Percentiles rank a stretch among this genome's conserved stretches.
phyloP scores from a whole-genome alignment of 2,329 filamentous ascomycete species.

The Purpureocillium lavendulum region DNA sequence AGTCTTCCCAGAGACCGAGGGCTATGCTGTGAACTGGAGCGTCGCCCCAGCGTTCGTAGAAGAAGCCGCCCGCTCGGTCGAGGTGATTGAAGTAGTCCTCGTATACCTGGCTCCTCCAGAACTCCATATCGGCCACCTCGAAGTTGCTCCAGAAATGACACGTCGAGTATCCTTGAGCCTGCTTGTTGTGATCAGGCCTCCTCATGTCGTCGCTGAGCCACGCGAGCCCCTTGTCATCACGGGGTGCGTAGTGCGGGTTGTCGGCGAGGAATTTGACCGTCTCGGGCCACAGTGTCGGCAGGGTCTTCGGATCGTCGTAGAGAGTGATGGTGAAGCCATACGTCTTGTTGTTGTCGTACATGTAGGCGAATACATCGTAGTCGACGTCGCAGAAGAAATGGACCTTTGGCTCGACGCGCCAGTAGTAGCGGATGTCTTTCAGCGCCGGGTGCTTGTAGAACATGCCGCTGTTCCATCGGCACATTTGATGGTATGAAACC shows the following conservation, averaged over 20 bases:
- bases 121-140: constrained; percentile 86
- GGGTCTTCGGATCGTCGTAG: constrained; percentile 82
- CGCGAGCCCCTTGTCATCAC: constrained; percentile 74
- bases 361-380: constrained; percentile 97
- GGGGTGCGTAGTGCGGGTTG: constrained; percentile 65
- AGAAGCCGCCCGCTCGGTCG: constrained; percentile 95
- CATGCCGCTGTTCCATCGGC: constrained; percentile 94
- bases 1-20: constrained; percentile 84
- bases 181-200: constrained; percentile 69
- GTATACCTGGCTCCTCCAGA: constrained; percentile 86
- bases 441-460: constrained; percentile 96
- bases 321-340: constrained; percentile 98
- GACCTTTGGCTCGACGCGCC: constrained; percentile 96
- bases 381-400: constrained; percentile 99
- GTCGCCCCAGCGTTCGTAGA: constrained; percentile 98
- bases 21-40: constrained; percentile 95
- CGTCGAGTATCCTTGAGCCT: constrained; percentile 89
- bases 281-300: constrained; percentile 90
- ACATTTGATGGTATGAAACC: constrained; percentile 97
- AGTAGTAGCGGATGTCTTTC: constrained; percentile 80
- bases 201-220: constrained; percentile 77
- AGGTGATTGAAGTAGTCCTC: constrained; percentile 95
- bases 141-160: constrained; percentile 99
- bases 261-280: constrained; percentile 83
- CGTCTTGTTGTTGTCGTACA: constrained; percentile 97